A percentile compares a stretch with the other conserved stretches of the same genome.
These are phyloP conservation scores for Chaetoceros tenuissimus DNA, from an alignment of 108 stramenopile genomes.

Conservation along the genomic window DNA sequence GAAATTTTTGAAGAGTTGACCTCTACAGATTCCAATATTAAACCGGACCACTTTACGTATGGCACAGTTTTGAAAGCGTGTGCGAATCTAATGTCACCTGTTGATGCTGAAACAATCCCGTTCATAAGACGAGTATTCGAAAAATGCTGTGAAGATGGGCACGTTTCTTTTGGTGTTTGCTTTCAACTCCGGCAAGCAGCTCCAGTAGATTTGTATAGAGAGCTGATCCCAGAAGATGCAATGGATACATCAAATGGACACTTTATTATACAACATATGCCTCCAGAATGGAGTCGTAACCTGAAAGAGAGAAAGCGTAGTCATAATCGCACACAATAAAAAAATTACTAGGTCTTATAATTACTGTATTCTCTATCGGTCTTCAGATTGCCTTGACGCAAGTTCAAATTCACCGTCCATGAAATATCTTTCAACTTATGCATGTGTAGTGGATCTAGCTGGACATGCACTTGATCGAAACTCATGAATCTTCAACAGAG, in stretches of 20 bases:
- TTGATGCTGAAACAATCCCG: constrained; percentile 3
- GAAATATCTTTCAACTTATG: too few relatives aligned
- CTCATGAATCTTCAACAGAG: too few relatives aligned
- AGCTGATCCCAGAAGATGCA: constrained; percentile 4
- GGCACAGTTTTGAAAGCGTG: constrained; percentile 21
- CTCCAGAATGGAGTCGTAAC: constrained; percentile 21
- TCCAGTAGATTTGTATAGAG: constrained; percentile 3
- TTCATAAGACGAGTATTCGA: constrained; percentile 14
- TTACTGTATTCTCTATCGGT: too few relatives aligned
- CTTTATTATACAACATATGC: constrained; percentile 9
- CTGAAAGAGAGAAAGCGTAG: constrained; percentile 5
- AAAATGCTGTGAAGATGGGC: constrained; percentile 13
- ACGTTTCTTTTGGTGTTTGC: constrained; percentile 12
- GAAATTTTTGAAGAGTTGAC: constrained; percentile 7
- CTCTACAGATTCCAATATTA: neutral
- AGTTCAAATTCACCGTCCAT: too few relatives aligned
- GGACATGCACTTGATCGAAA: too few relatives aligned
- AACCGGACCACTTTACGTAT: constrained; percentile 19
- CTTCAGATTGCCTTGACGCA: too few relatives aligned
- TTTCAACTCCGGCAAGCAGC: constrained; percentile 17
- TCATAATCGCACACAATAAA: too few relatives aligned
- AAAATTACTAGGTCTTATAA: too few relatives aligned
- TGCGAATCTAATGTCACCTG: constrained; percentile 4
- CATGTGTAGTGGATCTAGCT: too few relatives aligned
- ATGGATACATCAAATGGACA: constrained; percentile 4